phyloP scores from a whole-genome alignment of 768 basidiomycete species.

The Lentinula guzmanii region DNA sequence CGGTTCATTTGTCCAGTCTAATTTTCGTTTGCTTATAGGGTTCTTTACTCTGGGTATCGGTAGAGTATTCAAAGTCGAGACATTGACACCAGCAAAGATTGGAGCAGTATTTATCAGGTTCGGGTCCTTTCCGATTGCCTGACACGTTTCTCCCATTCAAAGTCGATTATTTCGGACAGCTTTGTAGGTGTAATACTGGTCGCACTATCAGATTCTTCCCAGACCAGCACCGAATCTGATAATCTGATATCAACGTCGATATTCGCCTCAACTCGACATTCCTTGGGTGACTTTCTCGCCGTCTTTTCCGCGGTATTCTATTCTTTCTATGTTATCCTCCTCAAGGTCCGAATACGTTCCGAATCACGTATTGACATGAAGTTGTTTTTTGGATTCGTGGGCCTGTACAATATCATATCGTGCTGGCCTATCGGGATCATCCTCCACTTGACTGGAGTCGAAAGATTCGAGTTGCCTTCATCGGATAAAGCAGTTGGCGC shows the following conservation, averaged over 20 bases:
- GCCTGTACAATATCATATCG: conserved; percentile 72
- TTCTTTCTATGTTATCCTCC: conserved; percentile 79
- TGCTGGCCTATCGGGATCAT: conserved; percentile 76
- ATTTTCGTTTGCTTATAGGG: conserved; percentile 38
- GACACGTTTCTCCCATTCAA: not conserved
- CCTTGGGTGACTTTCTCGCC: conserved; percentile 75
- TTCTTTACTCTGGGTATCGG: conserved; percentile 92
- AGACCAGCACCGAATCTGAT: conserved; percentile 13
- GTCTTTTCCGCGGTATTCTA: conserved; percentile 86
- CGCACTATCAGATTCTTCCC: conserved; percentile 75
- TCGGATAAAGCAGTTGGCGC: conserved; percentile 41
- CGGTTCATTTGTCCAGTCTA: not conserved
- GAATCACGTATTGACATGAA: conserved; percentile 91
- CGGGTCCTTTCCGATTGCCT: conserved; percentile 10
- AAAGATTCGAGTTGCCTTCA: conserved; percentile 68
- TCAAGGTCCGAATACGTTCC: conserved; percentile 79
- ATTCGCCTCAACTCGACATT: conserved; percentile 12
- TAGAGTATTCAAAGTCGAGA: conserved; percentile 76
- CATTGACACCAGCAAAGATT: conserved; percentile 64
- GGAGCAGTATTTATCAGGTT: conserved; percentile 78
- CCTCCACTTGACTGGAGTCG: conserved; percentile 67
- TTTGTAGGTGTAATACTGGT: conserved; percentile 83
- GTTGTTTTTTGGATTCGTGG: conserved; percentile 92
- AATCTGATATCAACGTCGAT: conserved; percentile 21
- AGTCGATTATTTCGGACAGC: conserved; percentile 26